Conservation (phyloP, 331 rosid species). For the Acacia concinna region DNA sequence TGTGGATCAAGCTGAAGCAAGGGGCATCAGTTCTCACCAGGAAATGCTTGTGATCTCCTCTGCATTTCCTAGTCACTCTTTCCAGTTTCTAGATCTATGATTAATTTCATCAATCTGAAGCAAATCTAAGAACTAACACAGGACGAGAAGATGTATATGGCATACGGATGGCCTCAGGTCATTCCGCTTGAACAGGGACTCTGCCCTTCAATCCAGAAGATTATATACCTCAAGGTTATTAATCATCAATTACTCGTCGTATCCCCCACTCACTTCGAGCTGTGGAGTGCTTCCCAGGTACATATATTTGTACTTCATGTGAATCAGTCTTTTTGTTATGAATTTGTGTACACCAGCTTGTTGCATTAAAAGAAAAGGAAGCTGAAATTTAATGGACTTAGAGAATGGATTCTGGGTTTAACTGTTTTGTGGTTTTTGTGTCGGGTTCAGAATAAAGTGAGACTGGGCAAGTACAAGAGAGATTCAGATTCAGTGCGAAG, state of each 20-base stretch:
- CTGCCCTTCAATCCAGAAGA: slow-evolving; percentile 65
- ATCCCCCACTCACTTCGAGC: slow-evolving; percentile 85
- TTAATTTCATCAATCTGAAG: slow-evolving; percentile 21
- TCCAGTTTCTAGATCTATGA: slow-evolving; percentile 39
- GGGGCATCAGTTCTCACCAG: slow-evolving; percentile 23
- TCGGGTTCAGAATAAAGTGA: slow-evolving; percentile 76
- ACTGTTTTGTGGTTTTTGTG: slow-evolving; percentile 35
- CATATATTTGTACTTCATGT: slow-evolving; percentile 1
- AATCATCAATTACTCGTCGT: slow-evolving; percentile 77
- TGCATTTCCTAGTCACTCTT: slow-evolving; percentile 12
- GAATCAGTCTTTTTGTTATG: slow-evolving; percentile 1
- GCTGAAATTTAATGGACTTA: slow-evolving; percentile 28
- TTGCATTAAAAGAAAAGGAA: background rate
- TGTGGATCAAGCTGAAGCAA: slow-evolving; percentile 42
- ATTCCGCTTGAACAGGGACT: slow-evolving; percentile 76
- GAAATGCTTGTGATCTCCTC: slow-evolving; percentile 49
- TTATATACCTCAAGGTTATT: slow-evolving; percentile 71
- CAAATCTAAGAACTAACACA: slow-evolving; percentile 31
- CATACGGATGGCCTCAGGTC: slow-evolving; percentile 99
- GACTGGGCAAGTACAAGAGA: slow-evolving; percentile 92
- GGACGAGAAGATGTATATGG: slow-evolving; percentile 73
- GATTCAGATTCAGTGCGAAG: slow-evolving; percentile 69
- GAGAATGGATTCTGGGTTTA: slow-evolving; percentile 30
- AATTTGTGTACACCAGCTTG: background rate
- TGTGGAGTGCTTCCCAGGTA: slow-evolving; percentile 93